Conservation (phyloP, 352 stramenopile species). For the Globisporangium parvum region DNA sequence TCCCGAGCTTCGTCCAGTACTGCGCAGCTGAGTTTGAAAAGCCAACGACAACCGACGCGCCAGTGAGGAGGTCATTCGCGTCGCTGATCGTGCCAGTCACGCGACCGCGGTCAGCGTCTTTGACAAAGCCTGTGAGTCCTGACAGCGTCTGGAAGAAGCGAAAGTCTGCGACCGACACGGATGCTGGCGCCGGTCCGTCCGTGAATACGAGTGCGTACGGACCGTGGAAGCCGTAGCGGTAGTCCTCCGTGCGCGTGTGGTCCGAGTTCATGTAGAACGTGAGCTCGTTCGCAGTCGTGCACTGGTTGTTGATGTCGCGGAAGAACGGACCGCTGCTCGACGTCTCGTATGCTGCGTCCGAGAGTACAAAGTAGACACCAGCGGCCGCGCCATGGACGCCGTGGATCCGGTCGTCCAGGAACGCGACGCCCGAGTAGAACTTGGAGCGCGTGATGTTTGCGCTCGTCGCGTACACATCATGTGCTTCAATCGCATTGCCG, state of each 20-base stretch:
- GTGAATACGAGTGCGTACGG: slow-evolving; percentile 42
- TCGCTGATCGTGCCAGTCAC: slow-evolving; percentile 32
- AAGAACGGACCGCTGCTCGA: slow-evolving; percentile 42
- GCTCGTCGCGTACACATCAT: slow-evolving; percentile 29
- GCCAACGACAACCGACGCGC: slow-evolving; percentile 21
- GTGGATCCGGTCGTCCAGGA: slow-evolving; percentile 34
- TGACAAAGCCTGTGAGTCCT: slow-evolving; percentile 29
- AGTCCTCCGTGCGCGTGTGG: slow-evolving; percentile 46
- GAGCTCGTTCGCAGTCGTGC: slow-evolving; percentile 38
- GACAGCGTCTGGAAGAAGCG: slow-evolving; percentile 32
- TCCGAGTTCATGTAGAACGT: slow-evolving; percentile 62
- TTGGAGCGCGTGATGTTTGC: slow-evolving; percentile 29
- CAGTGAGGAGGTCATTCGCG: slow-evolving; percentile 18
- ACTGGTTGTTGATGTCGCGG: slow-evolving; percentile 56
- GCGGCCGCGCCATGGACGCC: slow-evolving; percentile 28
- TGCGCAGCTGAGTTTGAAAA: slow-evolving; percentile 34
- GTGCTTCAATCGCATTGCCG: slow-evolving; percentile 27
- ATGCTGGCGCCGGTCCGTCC: slow-evolving; percentile 17
- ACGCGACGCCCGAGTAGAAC: slow-evolving; percentile 37
- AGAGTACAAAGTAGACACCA: slow-evolving; percentile 50
- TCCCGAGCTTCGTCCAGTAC: slow-evolving; percentile 29
- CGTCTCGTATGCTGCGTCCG: slow-evolving; percentile 33
- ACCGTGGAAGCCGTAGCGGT: slow-evolving; percentile 48
- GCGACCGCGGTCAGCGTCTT: slow-evolving; percentile 21
- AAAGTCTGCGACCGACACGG: slow-evolving; percentile 26